Base-by-base conservation (phyloP, 805 yeast genomes). In the Priceomyces fermenticarens region DNA sequence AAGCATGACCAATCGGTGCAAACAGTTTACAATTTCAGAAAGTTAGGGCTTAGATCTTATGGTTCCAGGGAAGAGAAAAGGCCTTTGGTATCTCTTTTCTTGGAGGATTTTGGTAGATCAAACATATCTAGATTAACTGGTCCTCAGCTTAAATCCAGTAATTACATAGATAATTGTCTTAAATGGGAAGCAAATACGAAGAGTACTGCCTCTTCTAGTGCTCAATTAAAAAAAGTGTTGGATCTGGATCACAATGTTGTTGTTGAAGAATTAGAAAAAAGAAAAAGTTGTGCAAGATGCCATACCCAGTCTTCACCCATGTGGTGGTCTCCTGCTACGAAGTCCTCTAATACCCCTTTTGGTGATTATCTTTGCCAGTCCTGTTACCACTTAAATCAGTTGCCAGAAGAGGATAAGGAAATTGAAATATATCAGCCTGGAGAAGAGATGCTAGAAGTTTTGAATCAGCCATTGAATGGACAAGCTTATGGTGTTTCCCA, bases 31-130 rank as follows among this genome's bases (percentile, higher is more conserved):
- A 37, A 54, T 2, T 43, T 71, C 38, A 47, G 67, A 28, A 40
- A 53, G 3, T 37, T 46, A 4, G 77, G 63, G n/a, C 66, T 52
- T 44, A 40, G 65, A 45, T 54, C 36, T 13, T 48, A 48, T 38
- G 47, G 57, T 4, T 35, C 54, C 31, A 48, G 62, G 45, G 65
- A 63, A 30, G 63, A 54, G 17, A 14, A 36, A 8, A 57, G 53
- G 38, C 69, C 82, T 15, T 47, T 75, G 25, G 50, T 76, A 10
- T 65, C 59, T 43, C 50, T 67, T 29, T 76, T 63, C 54, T 50
- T 64, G 30, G 71, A 62, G 39, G 80, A 67, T 43, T 28, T 65
- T 10, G 32, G 48, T 10, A 59, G 49, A 35, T 25, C 26, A 10
- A 35, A 42, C 15, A 47, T 41, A n/a, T 39, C 39, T 14, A 51